Percentiles rank a stretch among this genome's conserved stretches.
These are phyloP conservation scores for Sungouiozyma ichnusensis DNA, from an alignment of 805 yeast genomes.

Conservation along the genomic window DNA sequence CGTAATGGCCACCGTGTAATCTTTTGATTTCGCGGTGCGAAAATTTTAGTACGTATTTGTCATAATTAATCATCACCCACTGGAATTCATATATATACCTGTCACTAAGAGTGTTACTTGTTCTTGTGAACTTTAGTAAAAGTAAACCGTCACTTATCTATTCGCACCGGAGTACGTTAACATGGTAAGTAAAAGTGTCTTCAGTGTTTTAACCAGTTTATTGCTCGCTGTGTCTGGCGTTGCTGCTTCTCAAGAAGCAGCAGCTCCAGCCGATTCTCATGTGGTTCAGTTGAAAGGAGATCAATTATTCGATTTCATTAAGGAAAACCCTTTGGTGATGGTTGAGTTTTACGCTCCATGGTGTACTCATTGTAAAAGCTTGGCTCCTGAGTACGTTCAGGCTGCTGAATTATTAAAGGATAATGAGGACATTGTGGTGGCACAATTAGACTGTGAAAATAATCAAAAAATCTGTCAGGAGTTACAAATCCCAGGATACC, in stretches of 20 bases:
- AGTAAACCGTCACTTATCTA: no score
- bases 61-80: no score
- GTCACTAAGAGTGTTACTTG: no score
- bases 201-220: background rate
- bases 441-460: conserved; percentile 79
- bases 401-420: conserved; percentile 68
- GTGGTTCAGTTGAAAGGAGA: conserved; percentile 69
- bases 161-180: no score
- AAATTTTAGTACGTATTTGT: background rate
- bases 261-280: conserved; percentile 74
- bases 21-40: background rate
- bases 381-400: conserved; percentile 68
- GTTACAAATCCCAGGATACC: conserved; percentile 70
- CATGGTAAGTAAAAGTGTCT: background rate
- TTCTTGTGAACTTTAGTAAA: no score
- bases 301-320: conserved; percentile 54
- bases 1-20: background rate
- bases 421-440: conserved; percentile 56
- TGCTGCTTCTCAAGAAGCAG: conserved; percentile 37
- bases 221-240: conserved; percentile 7
- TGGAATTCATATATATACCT: no score
- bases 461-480: conserved; percentile 60
- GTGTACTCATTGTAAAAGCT: conserved; percentile 92
- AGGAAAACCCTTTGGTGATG: conserved; percentile 64
- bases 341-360: conserved; percentile 93